Evolutionary conservation across 768 basidiomycete species (phyloP), one percentile per base, ranked within the genome.

Genomic region (Pleurotus cornucopiae): DNA sequence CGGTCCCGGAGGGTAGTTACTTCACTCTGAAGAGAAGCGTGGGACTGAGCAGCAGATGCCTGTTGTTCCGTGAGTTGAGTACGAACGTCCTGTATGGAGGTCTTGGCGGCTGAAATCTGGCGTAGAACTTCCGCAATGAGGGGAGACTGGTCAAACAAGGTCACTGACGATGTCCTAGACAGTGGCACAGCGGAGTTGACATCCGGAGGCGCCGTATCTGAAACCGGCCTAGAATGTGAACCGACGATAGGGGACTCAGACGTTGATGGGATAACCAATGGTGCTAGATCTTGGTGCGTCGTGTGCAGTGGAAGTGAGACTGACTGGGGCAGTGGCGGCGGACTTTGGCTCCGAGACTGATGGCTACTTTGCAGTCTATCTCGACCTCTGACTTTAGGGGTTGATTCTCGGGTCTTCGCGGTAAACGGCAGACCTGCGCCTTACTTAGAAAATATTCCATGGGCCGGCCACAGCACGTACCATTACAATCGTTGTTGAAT

Each of bases 241-340:
- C 66, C 60, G 53, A 23, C 9, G 23, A 41, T 39, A 20, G 39
- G 37, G 5, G 58, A 61, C 59, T 67, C 64, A 64, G 63, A 13
- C 16, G 9, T 41, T 20, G 51, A 65, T 55, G 67, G 51, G 14
- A 53, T 53, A 64, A 59, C 71, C 70, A 57, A 59, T 37, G 52
- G 54, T 12, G 51, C 38, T 55, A 46, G 66, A 58, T 55, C 46
- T 39, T 55, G 69, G 58, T 58, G 71, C 16, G 80, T 78, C 11
- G 86, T 74, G 66, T 93, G 91, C 59, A 93, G 70, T 47, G 91
- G 91, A 2, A 93, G 70, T 11, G 88, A 86, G 13, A 79, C 91
- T 3, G 90, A 88, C 71, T 92, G 89, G 21, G 91, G 91, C 16
- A 92, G 76, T 37, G 91, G 91, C 1, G 91, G 91, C 0, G 91